Conservation (phyloP, 768 basidiomycete species). For the Exidia glandulosa region DNA sequence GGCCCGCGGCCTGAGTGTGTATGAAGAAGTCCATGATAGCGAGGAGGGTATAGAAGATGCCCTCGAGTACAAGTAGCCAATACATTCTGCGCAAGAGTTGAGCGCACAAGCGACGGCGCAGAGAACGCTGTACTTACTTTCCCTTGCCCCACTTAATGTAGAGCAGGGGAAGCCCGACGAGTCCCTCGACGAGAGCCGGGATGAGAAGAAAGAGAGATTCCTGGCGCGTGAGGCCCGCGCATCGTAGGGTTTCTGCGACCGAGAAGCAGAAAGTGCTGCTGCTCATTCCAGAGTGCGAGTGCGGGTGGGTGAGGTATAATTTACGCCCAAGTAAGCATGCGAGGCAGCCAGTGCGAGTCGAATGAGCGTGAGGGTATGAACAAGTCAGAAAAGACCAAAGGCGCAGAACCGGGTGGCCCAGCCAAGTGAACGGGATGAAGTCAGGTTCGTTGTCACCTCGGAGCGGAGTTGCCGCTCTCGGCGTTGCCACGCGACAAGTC, state of each 20-base stretch:
- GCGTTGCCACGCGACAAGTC: neutral
- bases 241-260: slow-evolving; percentile 59
- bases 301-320: slow-evolving; percentile 5
- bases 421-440: neutral
- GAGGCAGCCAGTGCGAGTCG: slow-evolving; percentile 7
- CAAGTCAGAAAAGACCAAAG: slow-evolving; percentile 8
- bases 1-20: slow-evolving; percentile 41
- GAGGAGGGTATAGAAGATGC: slow-evolving; percentile 47
- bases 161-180: slow-evolving; percentile 45
- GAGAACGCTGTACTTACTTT: slow-evolving; percentile 29
- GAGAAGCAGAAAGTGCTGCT: slow-evolving; percentile 52
- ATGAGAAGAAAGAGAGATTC: slow-evolving; percentile 45
- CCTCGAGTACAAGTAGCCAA: slow-evolving; percentile 50
- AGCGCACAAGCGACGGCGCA: neutral
- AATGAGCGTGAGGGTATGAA: slow-evolving; percentile 21
- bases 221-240: slow-evolving; percentile 36
- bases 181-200: slow-evolving; percentile 50
- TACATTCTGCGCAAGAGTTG: slow-evolving; percentile 30
- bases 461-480: neutral
- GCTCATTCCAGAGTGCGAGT: slow-evolving; percentile 6
- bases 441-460: neutral
- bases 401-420: slow-evolving; percentile 6
- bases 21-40: slow-evolving; percentile 51
- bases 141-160: slow-evolving; percentile 36
- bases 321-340: slow-evolving; percentile 9